Percentiles rank a stretch among this genome's conserved stretches.
phyloP scores from a whole-genome alignment of 2,329 filamentous ascomycete species.

The Pseudogymnoascus sp. region DNA sequence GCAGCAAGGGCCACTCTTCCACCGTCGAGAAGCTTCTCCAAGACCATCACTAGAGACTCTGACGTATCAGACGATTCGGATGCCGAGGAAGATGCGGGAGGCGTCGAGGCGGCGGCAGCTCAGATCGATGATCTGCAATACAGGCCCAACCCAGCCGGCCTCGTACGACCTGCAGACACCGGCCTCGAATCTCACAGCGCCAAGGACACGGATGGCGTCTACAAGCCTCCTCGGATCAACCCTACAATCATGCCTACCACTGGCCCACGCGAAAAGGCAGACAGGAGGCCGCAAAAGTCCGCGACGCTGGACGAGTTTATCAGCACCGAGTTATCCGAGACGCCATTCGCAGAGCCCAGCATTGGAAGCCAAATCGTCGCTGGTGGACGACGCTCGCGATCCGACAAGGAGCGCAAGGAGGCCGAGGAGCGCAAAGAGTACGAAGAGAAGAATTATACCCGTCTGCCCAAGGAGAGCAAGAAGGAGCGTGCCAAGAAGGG shows the following conservation, averaged over 20 bases:
- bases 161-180: constrained; percentile 25
- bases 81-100: constrained; percentile 18
- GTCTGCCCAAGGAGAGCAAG: constrained; percentile 79
- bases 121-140: constrained; percentile 53
- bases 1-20: constrained; percentile 17
- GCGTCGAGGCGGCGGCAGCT: constrained; percentile 19
- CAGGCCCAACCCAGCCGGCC: constrained; percentile 49
- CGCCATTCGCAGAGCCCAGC: constrained; percentile 76
- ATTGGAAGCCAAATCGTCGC: constrained; percentile 83
- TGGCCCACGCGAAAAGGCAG: constrained; percentile 41
- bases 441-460: constrained; percentile 87
- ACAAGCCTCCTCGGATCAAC: constrained; percentile 81
- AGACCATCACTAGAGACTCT: constrained; percentile 17
- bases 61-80: constrained; percentile 31
- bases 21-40: constrained; percentile 32
- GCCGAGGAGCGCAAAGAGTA: constrained; percentile 77
- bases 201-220: constrained; percentile 58
- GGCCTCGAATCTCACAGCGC: constrained; percentile 25
- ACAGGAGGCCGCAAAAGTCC: constrained; percentile 62
- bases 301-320: constrained; percentile 90
- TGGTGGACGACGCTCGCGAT: constrained; percentile 73
- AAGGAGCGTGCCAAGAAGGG: constrained; percentile 69
- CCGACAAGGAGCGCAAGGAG: constrained; percentile 63
- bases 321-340: constrained; percentile 70
- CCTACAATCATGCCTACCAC: constrained; percentile 71